Base-by-base conservation (phyloP, 257 asterid species). In the Nicotiana paniculata region DNA sequence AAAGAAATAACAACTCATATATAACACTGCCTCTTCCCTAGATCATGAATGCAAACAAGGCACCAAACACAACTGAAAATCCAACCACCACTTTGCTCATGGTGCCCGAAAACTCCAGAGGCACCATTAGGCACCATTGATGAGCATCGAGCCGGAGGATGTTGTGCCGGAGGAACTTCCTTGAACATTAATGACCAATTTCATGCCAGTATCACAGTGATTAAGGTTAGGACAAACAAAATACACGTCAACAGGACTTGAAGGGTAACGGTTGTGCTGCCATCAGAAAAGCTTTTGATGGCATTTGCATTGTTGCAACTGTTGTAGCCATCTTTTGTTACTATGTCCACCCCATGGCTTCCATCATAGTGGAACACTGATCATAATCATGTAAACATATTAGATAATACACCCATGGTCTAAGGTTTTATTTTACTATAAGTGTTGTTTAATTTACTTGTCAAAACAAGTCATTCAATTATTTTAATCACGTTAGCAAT, bases 11-110 rank as follows among this genome's bases (percentile, higher is more conserved):
- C 15, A 77, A 6, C 59, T 55, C 54, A 32, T 28, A 54, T 16
- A 84, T 72, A 85, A 92, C 92, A 90, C 92, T 90, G 97, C 92
- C 93, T 92, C 91, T 89, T 80, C 85, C 98, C 94, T 89, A 88
- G 92, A 91, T 89, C 86, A 87, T 84, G 30, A 84, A 9, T 21
- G 79, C 90, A 82, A 90, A 58, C 82, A 91, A 15, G 79, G 88
- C 90, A 12, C 77, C 91, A 85, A 89, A 68, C 62, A 77, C 84
- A 70, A 90, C 69, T 11, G 89, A 82, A 58, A 87, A 32, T 17
- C 86, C 93, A 12, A 83, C 81, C 72, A 83, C 65, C 80, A 88
- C n/a, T 70, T 84, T 77, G 68, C 24, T 85, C 28, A 77, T 9
- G 82, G 85, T 87, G 65, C 24, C 85, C 88, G 80, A 87, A 70